phyloP scores from a whole-genome alignment of 1,284 basidiomycete genomes.

The Austroboletus rostrupii region DNA sequence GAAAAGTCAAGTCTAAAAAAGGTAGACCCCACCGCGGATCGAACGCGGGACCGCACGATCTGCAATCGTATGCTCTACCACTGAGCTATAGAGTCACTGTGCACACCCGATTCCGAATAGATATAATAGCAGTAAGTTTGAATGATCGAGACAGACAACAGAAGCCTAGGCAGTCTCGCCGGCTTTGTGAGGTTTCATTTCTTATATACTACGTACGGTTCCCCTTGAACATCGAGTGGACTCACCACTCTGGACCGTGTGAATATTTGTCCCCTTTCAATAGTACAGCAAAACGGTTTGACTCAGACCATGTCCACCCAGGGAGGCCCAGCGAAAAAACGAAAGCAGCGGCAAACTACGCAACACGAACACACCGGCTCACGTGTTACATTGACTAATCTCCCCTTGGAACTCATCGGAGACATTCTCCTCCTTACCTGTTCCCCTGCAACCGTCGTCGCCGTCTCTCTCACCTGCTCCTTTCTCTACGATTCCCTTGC shows the following conservation, averaged over 20 bases:
- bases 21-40: constrained; percentile 38
- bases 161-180: too few relatives aligned
- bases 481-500: constrained; percentile 38
- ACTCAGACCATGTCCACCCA: background rate
- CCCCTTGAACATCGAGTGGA: too few relatives aligned
- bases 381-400: constrained; percentile 10
- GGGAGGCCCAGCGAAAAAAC: background rate
- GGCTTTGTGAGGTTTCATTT: too few relatives aligned
- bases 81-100: constrained; percentile 32
- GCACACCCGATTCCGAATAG: background rate
- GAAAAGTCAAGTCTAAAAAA: constrained; percentile 5
- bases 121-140: too few relatives aligned
- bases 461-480: constrained; percentile 42
- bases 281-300: too few relatives aligned
- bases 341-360: constrained; percentile 4
- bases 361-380: background rate
- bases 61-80: constrained; percentile 38
- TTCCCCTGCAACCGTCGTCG: constrained; percentile 41
- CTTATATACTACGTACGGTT: too few relatives aligned
- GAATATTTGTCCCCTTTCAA: too few relatives aligned
- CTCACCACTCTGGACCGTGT: too few relatives aligned
- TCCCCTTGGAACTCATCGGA: constrained; percentile 47
- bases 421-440: constrained; percentile 38
- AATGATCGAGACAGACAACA: too few relatives aligned
- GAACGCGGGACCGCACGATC: constrained; percentile 39